A percentile compares a stretch with the other conserved stretches of the same genome.
phyloP scores from a whole-genome alignment of 768 basidiomycete genomes.

The Pisolithus marmoratus region DNA sequence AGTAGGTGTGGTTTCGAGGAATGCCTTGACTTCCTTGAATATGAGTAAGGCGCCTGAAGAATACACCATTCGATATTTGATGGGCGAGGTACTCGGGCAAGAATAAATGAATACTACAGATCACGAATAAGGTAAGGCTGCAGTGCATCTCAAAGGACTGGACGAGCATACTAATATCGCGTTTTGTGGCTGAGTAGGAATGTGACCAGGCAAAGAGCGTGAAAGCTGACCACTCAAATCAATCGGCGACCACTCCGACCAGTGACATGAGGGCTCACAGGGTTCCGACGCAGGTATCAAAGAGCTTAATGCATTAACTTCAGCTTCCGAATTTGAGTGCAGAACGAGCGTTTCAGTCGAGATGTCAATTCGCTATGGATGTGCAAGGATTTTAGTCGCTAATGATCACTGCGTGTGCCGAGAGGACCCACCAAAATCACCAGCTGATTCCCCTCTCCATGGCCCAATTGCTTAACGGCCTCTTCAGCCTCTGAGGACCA shows the following conservation, averaged over 20 bases:
- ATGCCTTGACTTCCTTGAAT: constrained; percentile 49
- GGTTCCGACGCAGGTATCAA: constrained; percentile 55
- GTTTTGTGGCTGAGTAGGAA: constrained; percentile 33
- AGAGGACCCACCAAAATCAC: constrained; percentile 57
- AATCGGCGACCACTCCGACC: background rate
- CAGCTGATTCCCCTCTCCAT: constrained; percentile 43
- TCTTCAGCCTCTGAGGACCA: constrained; percentile 65
- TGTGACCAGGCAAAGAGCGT: constrained; percentile 66
- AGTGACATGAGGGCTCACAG: constrained; percentile 26
- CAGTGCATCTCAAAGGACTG: too few relatives aligned
- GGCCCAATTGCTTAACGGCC: constrained; percentile 55
- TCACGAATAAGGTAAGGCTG: constrained; percentile 1
- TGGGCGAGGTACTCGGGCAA: constrained; percentile 74
- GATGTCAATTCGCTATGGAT: constrained; percentile 57
- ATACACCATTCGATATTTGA: constrained; percentile 88
- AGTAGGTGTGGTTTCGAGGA: constrained; percentile 40
- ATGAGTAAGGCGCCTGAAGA: constrained; percentile 61
- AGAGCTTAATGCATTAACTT: constrained; percentile 40
- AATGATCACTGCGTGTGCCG: background rate
- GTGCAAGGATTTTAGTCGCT: background rate
- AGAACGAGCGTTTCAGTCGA: constrained; percentile 55
- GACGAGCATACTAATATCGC: constrained; percentile 52
- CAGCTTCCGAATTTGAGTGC: constrained; percentile 33
- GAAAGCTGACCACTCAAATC: constrained; percentile 33
- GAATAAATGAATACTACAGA: constrained; percentile 82